A percentile compares a stretch with the other conserved stretches of the same genome.
Conservation (phyloP, 148 eudicot genomes). For the Mesembryanthemum crystallinum region DNA sequence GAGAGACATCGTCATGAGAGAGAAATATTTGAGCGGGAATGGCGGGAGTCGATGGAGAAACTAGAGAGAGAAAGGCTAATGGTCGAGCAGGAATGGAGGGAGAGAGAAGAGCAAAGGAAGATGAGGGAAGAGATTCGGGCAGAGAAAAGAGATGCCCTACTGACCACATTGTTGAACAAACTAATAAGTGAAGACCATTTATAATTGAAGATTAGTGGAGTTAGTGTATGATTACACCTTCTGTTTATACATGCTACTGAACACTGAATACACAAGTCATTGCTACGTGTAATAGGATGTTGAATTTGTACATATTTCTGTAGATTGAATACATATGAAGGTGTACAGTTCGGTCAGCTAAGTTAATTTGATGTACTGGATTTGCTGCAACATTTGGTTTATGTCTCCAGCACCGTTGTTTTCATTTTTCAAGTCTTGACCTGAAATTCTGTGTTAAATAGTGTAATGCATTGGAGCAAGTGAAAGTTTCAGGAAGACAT, state of each 20-base stretch:
- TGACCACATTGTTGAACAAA: slow-evolving; percentile 47
- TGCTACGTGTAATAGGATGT: background rate
- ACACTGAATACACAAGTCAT: background rate
- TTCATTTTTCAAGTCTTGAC: background rate
- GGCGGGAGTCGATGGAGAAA: slow-evolving; percentile 52
- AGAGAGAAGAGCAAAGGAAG: slow-evolving; percentile 49
- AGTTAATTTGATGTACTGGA: background rate
- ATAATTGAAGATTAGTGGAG: slow-evolving; percentile 5
- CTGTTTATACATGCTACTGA: background rate
- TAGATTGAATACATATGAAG: background rate
- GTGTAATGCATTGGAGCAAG: background rate
- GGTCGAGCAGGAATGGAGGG: slow-evolving; percentile 46
- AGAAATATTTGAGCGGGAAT: slow-evolving; percentile 45
- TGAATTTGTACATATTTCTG: background rate
- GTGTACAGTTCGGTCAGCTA: no score
- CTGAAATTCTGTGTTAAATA: no score
- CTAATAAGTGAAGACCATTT: slow-evolving; percentile 33
- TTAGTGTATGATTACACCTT: background rate
- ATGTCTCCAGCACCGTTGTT: background rate
- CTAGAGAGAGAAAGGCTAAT: slow-evolving; percentile 46
- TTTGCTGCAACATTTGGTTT: background rate
- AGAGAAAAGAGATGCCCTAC: slow-evolving; percentile 47
- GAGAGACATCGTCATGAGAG: slow-evolving; percentile 43
- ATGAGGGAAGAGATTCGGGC: slow-evolving; percentile 42
- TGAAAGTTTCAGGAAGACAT: no score